A percentile compares a stretch with the other conserved stretches of the same genome.
Conservation (phyloP, 225 moss, liverwort and hornwort species). For the Pleurozium schreberi region DNA sequence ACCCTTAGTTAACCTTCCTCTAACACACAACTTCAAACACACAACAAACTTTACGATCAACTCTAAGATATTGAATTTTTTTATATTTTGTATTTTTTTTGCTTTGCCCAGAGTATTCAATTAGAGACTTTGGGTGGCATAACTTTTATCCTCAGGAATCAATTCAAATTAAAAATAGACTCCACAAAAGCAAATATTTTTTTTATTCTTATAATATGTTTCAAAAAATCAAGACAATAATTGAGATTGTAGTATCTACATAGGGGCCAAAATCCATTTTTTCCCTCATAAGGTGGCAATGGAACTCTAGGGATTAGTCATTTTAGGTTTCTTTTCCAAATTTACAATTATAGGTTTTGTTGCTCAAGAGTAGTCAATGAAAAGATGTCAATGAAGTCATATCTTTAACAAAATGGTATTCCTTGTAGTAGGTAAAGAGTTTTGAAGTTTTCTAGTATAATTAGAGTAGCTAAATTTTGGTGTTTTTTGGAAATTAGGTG, state of each 20-base stretch:
- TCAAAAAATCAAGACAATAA: background rate
- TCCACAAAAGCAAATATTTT: background rate
- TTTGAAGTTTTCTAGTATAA: background rate
- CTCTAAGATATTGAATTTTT: background rate
- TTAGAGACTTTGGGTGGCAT: background rate
- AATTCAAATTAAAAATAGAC: background rate
- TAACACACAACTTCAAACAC: no score
- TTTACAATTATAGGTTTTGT: background rate
- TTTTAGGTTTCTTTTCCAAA: background rate
- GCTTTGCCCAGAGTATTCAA: fast-evolving
- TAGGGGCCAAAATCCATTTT: background rate
- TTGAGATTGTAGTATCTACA: fast-evolving
- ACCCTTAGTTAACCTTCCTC: no score
- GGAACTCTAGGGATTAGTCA: background rate
- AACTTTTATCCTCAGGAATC: no score
- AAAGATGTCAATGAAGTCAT: background rate
- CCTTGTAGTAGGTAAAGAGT: background rate
- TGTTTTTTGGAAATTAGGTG: background rate
- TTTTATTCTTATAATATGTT: fast-evolving
- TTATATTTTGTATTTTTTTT: background rate
- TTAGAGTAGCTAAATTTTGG: fast-evolving
- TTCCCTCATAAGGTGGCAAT: background rate
- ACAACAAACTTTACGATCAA: no score
- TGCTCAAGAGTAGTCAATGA: no score
- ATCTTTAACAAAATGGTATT: background rate